Evolutionary conservation across 164 flowering plant genomes (phyloP).

Genomic region (Stephania japonica): DNA sequence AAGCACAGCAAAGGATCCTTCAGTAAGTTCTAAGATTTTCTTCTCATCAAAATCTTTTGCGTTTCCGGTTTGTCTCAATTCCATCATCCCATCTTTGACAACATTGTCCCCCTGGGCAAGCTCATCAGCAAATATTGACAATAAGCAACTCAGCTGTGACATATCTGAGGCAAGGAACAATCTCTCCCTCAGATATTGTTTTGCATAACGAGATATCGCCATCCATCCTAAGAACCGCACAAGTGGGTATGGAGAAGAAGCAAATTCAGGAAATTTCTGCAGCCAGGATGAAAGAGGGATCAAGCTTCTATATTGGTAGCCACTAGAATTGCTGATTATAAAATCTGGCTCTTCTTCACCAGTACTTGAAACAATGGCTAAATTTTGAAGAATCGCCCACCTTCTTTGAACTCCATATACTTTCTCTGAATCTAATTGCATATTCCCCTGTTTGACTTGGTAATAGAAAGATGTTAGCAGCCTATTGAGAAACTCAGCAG

Average conservation of each 20-base stretch:
- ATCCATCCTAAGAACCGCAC: constrained; percentile 90
- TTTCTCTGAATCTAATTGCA: constrained; percentile 42
- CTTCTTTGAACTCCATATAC: constrained; percentile 58
- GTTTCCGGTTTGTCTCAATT: constrained; percentile 17
- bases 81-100: constrained; percentile 26
- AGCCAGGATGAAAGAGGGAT: constrained; percentile 77
- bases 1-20: constrained; percentile 43
- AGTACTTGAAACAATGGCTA: constrained; percentile 72
- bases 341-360: constrained; percentile 34
- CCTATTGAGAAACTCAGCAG: constrained; percentile 61
- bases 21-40: constrained; percentile 20
- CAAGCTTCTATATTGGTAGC: constrained; percentile 43
- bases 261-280: constrained; percentile 55
- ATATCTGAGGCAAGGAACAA: constrained; percentile 62
- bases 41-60: constrained; percentile 11
- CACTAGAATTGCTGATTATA: constrained; percentile 22
- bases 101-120: constrained; percentile 52
- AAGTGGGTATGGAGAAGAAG: constrained; percentile 49
- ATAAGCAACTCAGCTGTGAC: constrained; percentile 45
- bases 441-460: constrained; percentile 51
- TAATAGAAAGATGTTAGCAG: constrained; percentile 45
- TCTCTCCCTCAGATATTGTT: constrained; percentile 51
- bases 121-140: constrained; percentile 77
- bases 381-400: constrained; percentile 74
- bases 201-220: constrained; percentile 81